Evolutionary conservation across 129 eudicot genomes (phyloP).

Genomic region (Rutidosis leptorrhynchoides): DNA sequence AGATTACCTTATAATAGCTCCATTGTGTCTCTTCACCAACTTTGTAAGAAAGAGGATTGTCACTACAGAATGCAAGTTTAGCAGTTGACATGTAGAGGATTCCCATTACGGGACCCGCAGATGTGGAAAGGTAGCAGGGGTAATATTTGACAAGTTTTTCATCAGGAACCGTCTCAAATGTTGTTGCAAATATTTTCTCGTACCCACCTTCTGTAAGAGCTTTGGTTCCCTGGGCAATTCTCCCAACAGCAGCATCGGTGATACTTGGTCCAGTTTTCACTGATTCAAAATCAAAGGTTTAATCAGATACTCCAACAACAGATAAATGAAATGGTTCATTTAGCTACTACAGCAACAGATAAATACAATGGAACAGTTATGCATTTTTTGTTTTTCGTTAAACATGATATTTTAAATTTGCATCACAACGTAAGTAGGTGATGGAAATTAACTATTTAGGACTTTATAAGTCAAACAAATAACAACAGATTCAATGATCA

Average conservation of each 20-base stretch:
- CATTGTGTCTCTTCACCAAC: constrained; percentile 64
- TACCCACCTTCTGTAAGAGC: constrained; percentile 94
- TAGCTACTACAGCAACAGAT: neutral
- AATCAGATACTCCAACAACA: neutral
- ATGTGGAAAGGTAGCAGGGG: constrained; percentile 91
- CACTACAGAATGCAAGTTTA: constrained; percentile 85
- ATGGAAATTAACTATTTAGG: neutral
- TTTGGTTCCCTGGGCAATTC: constrained; percentile 88
- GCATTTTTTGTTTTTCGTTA: constrained; percentile 7
- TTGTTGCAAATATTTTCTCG: constrained; percentile 73
- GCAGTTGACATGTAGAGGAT: constrained; percentile 72
- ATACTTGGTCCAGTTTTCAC: constrained; percentile 94
- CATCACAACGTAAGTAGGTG: neutral
- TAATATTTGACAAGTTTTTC: constrained; percentile 67
- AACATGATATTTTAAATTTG: neutral
- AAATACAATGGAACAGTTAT: neutral
- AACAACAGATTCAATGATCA: neutral
- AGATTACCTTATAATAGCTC: constrained; percentile 85
- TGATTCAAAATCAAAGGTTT: constrained; percentile 24
- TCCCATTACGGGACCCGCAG: constrained; percentile 97
- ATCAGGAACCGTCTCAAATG: constrained; percentile 83
- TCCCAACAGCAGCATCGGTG: constrained; percentile 90
- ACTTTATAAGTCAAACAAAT: constrained; percentile 1
- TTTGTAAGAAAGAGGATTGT: constrained; percentile 88
- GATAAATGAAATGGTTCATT: too few species aligned